Conservation (phyloP, 2,329 filamentous ascomycete species). For the Hymenotorrendiella dingleyae region DNA sequence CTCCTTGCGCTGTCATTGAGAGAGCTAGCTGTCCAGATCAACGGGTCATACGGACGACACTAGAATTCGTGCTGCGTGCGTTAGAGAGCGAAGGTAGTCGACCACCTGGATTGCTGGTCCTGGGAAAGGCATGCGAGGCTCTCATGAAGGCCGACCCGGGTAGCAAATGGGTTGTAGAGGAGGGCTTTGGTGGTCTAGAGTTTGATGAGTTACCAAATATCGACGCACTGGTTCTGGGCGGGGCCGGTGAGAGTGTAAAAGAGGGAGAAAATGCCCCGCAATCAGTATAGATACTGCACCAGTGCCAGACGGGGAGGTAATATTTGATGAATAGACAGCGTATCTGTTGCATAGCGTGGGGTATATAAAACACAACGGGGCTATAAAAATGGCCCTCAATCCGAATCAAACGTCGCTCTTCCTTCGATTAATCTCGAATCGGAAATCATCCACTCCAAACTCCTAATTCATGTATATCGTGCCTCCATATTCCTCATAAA, state of each 20-base stretch:
- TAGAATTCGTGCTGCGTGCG: constrained; percentile 72
- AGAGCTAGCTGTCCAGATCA: constrained; percentile 92
- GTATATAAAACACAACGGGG: constrained; percentile 3
- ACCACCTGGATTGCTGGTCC: constrained; percentile 81
- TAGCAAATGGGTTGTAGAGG: constrained; percentile 76
- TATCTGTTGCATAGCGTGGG: constrained; percentile 8
- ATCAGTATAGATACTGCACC: constrained; percentile 2
- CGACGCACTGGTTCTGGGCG: constrained; percentile 12
- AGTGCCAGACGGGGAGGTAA: constrained; percentile 14
- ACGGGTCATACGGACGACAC: constrained; percentile 80
- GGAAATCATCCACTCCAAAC: neutral
- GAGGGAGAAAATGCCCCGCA: constrained; percentile 13
- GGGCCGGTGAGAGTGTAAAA: constrained; percentile 5
- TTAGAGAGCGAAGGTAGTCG: constrained; percentile 85
- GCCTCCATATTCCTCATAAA: neutral
- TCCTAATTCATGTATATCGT: neutral
- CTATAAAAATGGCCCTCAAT: neutral
- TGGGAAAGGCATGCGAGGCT: constrained; percentile 78
- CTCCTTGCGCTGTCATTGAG: constrained; percentile 89
- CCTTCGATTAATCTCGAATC: too few relatives aligned
- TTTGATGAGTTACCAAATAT: constrained; percentile 44
- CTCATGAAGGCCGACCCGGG: constrained; percentile 53
- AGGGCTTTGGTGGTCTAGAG: constrained; percentile 73
- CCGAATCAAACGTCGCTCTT: neutral
- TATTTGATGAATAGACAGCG: neutral